phyloP scores from a whole-genome alignment of 371 early-diverging fungal genomes.

The Saksenaea vasiformis region DNA sequence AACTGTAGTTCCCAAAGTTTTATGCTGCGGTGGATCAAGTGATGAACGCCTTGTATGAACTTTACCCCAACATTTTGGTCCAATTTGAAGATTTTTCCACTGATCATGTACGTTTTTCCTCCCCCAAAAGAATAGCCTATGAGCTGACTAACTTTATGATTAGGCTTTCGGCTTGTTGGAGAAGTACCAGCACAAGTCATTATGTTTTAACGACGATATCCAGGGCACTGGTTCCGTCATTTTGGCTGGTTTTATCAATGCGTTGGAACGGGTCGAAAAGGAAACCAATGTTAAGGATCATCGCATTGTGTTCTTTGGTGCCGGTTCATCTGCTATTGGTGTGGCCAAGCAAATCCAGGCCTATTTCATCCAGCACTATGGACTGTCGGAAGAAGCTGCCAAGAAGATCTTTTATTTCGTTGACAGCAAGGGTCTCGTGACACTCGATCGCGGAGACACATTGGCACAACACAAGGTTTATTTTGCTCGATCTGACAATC shows the following conservation, averaged over 20 bases:
- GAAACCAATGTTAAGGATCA: constrained; percentile 68
- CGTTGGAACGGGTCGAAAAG: constrained; percentile 57
- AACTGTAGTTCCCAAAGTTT: constrained; percentile 63
- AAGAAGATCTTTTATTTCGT: constrained; percentile 80
- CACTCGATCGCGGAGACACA: constrained; percentile 82
- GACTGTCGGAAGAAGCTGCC: constrained; percentile 72
- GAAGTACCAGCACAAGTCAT: constrained; percentile 64
- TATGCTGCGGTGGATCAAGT: constrained; percentile 81
- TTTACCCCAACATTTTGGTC: constrained; percentile 78
- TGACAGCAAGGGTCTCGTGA: constrained; percentile 85
- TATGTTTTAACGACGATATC: constrained; percentile 74
- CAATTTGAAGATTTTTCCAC: constrained; percentile 95
- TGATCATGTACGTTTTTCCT: constrained; percentile 57
- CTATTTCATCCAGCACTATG: constrained; percentile 70
- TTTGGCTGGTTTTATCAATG: constrained; percentile 89
- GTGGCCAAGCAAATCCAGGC: constrained; percentile 83
- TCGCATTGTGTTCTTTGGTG: constrained; percentile 87
- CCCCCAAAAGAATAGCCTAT: constrained; percentile 10
- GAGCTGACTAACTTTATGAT: constrained; percentile 10
- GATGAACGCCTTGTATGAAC: constrained; percentile 65
- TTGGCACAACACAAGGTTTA: constrained; percentile 81
- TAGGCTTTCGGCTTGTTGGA: constrained; percentile 72
- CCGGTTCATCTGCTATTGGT: constrained; percentile 89
- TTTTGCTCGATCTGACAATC: constrained; percentile 76
- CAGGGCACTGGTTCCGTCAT: constrained; percentile 92